These are phyloP conservation scores for Ordospora colligata DNA, from an alignment of 371 early-diverging fungal species.

Conservation along the genomic window DNA sequence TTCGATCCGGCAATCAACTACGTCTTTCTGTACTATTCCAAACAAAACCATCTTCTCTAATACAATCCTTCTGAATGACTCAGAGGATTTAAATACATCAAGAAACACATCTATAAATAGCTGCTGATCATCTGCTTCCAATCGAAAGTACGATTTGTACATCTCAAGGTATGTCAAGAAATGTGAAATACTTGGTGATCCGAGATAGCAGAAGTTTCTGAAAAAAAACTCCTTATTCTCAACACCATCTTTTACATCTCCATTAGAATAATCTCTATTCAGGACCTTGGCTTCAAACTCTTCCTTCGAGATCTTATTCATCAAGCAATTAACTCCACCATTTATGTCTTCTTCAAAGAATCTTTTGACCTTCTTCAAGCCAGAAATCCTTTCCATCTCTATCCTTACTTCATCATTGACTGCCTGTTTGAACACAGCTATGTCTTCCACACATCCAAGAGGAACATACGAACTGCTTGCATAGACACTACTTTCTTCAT, in stretches of 20 bases:
- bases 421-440: not conserved
- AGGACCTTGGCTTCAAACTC: not conserved
- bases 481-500: not conserved
- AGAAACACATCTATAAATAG: conserved; percentile 22
- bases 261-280: no score
- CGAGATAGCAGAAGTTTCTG: conserved; percentile 21
- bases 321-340: not conserved
- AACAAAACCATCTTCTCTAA: conserved; percentile 33
- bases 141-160: conserved; percentile 30
- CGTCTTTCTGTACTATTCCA: conserved; percentile 5
- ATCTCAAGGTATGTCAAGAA: conserved; percentile 45
- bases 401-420: not conserved
- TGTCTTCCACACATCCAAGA: not conserved
- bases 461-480: not conserved
- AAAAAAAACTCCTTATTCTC: conserved; percentile 9
- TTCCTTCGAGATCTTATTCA: not conserved
- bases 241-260: not conserved
- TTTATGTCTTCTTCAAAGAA: not conserved
- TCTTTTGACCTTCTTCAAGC: not conserved
- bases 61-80: conserved; percentile 26
- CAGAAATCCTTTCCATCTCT: conserved; percentile 2
- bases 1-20: not conserved
- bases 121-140: conserved; percentile 26
- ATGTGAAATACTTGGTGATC: conserved; percentile 42
- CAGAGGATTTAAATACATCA: conserved; percentile 3